Conservation (phyloP, 2,329 filamentous ascomycete species). For the Orbilia ellipsospora region DNA sequence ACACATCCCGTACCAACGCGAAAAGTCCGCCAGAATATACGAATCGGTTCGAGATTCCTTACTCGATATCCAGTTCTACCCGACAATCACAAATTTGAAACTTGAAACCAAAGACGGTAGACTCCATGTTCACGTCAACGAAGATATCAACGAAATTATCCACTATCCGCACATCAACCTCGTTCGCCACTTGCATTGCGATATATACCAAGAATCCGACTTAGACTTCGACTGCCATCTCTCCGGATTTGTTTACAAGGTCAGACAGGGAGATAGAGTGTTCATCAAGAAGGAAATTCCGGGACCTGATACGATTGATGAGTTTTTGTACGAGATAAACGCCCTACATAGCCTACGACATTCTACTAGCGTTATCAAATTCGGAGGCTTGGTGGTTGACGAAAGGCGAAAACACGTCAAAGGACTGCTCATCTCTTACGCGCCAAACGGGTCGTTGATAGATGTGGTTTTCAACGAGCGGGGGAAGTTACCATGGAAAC, state of each 20-base stretch:
- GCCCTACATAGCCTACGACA: conserved; percentile 81
- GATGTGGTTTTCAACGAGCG: conserved; percentile 86
- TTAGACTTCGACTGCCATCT: conserved; percentile 90
- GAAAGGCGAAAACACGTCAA: conserved; percentile 79
- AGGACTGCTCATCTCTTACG: conserved; percentile 88
- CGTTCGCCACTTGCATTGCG: conserved; percentile 77
- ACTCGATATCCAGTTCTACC: conserved; percentile 93
- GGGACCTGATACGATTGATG: conserved; percentile 91
- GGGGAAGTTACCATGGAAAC: conserved; percentile 71
- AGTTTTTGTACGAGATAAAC: conserved; percentile 97
- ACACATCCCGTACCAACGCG: conserved; percentile 81
- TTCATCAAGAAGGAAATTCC: conserved; percentile 99
- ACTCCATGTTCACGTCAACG: conserved; percentile 95
- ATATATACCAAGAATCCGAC: conserved; percentile 75
- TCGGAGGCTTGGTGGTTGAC: conserved; percentile 89
- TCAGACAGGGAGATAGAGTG: conserved; percentile 73
- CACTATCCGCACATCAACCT: conserved; percentile 79
- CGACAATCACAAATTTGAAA: conserved; percentile 95
- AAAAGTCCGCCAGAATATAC: conserved; percentile 93
- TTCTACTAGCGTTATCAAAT: conserved; percentile 81
- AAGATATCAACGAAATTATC: conserved; percentile 95
- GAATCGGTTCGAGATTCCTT: conserved; percentile 93
- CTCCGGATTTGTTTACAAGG: conserved; percentile 97
- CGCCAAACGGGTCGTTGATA: conserved; percentile 85
- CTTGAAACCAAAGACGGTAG: conserved; percentile 87